Conservation (phyloP, 2,329 filamentous ascomycete species). For the Chrysoporthe austroafricana region DNA sequence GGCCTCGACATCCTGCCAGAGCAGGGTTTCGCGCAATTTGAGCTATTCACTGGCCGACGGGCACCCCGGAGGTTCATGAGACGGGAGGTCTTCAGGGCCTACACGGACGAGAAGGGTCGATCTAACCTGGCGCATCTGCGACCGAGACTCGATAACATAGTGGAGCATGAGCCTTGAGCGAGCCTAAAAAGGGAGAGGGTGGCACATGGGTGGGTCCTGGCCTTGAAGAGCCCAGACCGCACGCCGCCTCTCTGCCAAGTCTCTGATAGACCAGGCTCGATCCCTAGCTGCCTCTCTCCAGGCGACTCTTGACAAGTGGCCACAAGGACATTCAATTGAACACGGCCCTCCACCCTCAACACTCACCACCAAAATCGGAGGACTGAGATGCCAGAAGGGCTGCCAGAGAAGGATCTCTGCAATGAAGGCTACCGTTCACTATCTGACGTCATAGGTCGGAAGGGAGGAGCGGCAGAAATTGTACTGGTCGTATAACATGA, state of each 20-base stretch:
- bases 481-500: neutral
- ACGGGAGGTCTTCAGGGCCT: conserved; percentile 59
- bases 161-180: conserved; percentile 44
- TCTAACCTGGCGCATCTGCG: conserved; percentile 46
- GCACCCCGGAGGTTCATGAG: conserved; percentile 74
- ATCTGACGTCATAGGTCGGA: neutral
- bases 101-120: conserved; percentile 47
- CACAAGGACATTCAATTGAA: neutral
- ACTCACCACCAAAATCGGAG: neutral
- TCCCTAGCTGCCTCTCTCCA: neutral
- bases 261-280: neutral
- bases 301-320: neutral
- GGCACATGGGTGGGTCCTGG: neutral
- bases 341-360: neutral
- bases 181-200: neutral
- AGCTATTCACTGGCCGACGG: conserved; percentile 75
- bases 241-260: neutral
- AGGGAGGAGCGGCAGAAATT: neutral
- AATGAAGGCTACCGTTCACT: neutral
- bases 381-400: neutral
- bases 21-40: conserved; percentile 81
- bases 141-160: conserved; percentile 44
- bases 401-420: too few species aligned
- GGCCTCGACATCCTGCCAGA: conserved; percentile 77
- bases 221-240: neutral